Conservation (phyloP, 192 early-diverging fungal genomes). For the Diversispora eburnea region DNA sequence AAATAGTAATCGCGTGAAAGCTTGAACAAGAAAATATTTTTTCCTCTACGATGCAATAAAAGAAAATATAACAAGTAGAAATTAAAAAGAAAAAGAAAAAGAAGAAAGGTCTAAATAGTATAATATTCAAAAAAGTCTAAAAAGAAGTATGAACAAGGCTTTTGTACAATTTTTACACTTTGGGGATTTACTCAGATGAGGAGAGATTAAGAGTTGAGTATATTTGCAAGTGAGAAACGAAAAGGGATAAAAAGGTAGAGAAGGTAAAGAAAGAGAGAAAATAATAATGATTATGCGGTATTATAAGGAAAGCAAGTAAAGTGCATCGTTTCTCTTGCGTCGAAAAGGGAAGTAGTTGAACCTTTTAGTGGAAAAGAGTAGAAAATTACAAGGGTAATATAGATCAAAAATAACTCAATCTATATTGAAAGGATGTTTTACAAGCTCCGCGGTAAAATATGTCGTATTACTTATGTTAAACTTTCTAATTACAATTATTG, state of each 20-base stretch:
- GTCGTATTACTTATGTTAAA: too few species aligned
- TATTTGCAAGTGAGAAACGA: conserved; percentile 25
- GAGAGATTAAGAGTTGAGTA: neutral
- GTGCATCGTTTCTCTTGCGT: conserved; percentile 30
- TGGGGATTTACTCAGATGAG: neutral
- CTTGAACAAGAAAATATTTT: neutral
- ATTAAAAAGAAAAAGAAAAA: neutral
- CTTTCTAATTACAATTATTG: too few species aligned
- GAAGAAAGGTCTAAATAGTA: conserved; percentile 19
- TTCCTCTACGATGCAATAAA: neutral
- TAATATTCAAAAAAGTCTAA: conserved; percentile 23
- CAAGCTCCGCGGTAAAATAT: neutral
- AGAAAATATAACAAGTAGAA: conserved; percentile 16
- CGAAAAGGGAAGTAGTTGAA: neutral
- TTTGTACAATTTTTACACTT: conserved; percentile 36
- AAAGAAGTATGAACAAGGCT: conserved; percentile 28
- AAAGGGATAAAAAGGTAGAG: neutral
- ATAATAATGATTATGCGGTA: conserved; percentile 4
- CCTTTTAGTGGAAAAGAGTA: conserved; percentile 6
- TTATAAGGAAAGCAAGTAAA: conserved; percentile 20
- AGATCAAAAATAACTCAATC: conserved; percentile 23
- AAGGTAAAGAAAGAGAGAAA: neutral
- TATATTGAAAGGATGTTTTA: neutral
- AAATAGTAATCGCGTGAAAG: neutral
- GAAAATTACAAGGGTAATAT: conserved; percentile 22